Percentiles rank a stretch among this genome's conserved stretches.
Evolutionary conservation across 768 basidiomycete genomes (phyloP).

Genomic region (Cubamyces lactineus): DNA sequence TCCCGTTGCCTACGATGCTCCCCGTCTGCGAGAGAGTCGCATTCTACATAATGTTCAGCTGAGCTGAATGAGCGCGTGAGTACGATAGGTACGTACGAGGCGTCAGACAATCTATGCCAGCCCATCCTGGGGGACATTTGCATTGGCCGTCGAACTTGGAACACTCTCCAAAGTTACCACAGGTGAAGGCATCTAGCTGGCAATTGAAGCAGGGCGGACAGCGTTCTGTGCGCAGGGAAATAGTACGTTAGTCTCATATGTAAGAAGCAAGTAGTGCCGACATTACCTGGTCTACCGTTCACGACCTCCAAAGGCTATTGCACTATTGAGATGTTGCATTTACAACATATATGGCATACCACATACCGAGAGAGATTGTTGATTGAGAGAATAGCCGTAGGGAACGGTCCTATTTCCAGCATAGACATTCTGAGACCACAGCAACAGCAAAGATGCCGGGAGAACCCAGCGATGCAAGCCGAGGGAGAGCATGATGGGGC

Average conservation of each 20-base stretch:
- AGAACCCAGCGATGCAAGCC: conserved; percentile 14
- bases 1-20: conserved; percentile 81
- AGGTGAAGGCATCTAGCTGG: conserved; percentile 85
- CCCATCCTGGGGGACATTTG: conserved; percentile 97
- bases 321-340: background rate
- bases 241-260: background rate
- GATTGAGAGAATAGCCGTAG: conserved; percentile 6
- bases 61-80: background rate
- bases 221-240: conserved; percentile 32
- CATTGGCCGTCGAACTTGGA: conserved; percentile 94
- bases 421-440: conserved; percentile 9
- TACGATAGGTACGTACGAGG: conserved; percentile 65
- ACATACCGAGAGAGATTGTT: conserved; percentile 20
- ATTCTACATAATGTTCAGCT: conserved; percentile 55
- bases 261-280: no score
- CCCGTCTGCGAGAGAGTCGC: conserved; percentile 92
- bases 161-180: conserved; percentile 91
- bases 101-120: conserved; percentile 90
- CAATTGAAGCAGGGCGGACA: conserved; percentile 97
- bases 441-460: conserved; percentile 12
- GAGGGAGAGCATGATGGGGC: conserved; percentile 18
- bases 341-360: background rate
- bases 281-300: conserved; percentile 20
- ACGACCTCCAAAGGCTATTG: conserved; percentile 21
- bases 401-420: conserved; percentile 9